phyloP scores from a whole-genome alignment of 1,284 basidiomycete genomes.

The Boletus calvinii region DNA sequence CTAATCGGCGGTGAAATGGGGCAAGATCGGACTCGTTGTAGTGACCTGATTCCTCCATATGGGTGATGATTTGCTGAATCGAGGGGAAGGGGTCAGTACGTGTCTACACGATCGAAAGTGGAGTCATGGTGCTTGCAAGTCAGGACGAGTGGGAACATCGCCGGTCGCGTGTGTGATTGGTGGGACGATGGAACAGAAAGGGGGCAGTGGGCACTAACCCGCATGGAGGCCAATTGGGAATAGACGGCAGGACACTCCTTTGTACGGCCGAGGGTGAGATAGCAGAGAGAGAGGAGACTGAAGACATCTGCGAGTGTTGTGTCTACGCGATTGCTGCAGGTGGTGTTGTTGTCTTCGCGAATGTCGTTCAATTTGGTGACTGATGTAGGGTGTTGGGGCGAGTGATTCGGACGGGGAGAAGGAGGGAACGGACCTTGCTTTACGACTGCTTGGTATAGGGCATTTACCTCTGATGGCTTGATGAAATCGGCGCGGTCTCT shows the following conservation, averaged over 20 bases:
- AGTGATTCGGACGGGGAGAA: not conserved
- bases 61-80: conserved; percentile 84
- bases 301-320: conserved; percentile 93
- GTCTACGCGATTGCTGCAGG: conserved; percentile 87
- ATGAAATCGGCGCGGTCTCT: conserved; percentile 88
- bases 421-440: conserved; percentile 73
- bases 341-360: conserved; percentile 71
- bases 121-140: conserved; percentile 26
- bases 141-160: conserved; percentile 20
- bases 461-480: conserved; percentile 90
- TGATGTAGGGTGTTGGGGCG: conserved; percentile 34
- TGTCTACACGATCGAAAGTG: conserved; percentile 23
- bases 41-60: conserved; percentile 91
- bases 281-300: conserved; percentile 87
- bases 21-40: conserved; percentile 89
- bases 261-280: conserved; percentile 91
- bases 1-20: conserved; percentile 80
- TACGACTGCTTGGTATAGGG: conserved; percentile 90
- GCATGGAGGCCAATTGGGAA: conserved; percentile 91
- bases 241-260: conserved; percentile 91
- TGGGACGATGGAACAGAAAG: conserved; percentile 7
- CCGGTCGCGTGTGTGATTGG: not conserved
- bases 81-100: conserved; percentile 25
- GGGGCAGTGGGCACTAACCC: conserved; percentile 58
- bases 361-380: conserved; percentile 93